Evolutionary conservation across 345 rosid species (phyloP).

Genomic region (Anacardium occidentale): DNA sequence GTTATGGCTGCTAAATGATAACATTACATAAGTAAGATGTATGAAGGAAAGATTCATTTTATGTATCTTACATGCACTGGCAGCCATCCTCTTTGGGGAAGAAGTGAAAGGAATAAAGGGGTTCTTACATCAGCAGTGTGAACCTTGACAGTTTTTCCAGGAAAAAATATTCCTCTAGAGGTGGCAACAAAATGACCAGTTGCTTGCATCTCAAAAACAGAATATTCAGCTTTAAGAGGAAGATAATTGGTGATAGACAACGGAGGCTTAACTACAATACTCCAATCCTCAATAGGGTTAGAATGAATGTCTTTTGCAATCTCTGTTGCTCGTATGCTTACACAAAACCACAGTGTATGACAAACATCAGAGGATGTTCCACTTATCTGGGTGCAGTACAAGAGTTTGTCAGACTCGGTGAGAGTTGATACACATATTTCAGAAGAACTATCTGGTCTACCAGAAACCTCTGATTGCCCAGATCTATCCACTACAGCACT

Average conservation of each 20-base stretch:
- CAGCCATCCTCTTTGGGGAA: constrained; percentile 88
- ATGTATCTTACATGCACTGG: constrained; percentile 62
- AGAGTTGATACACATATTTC: constrained; percentile 73
- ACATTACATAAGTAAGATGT: neutral
- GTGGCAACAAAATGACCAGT: constrained; percentile 61
- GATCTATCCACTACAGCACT: constrained; percentile 63
- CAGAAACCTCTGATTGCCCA: constrained; percentile 32
- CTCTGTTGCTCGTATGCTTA: constrained; percentile 69
- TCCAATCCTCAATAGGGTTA: constrained; percentile 91
- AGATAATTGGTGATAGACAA: constrained; percentile 74
- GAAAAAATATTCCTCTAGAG: constrained; percentile 60
- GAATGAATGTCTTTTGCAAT: constrained; percentile 75
- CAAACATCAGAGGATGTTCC: constrained; percentile 60
- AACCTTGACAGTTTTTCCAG: constrained; percentile 72
- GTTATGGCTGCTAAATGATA: constrained; percentile 2
- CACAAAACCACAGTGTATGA: constrained; percentile 72
- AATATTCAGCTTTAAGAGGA: constrained; percentile 81
- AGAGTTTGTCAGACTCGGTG: constrained; percentile 60
- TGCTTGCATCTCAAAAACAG: constrained; percentile 69
- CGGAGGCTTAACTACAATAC: constrained; percentile 77
- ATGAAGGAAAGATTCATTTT: constrained; percentile 10
- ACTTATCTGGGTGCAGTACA: constrained; percentile 59
- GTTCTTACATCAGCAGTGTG: constrained; percentile 70
- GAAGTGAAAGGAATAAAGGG: constrained; percentile 67
- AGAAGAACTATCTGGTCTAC: constrained; percentile 35